A percentile compares a stretch with the other conserved stretches of the same genome.
Evolutionary conservation across 345 rosid species (phyloP).

Genomic region (Dipteronia dyeriana): DNA sequence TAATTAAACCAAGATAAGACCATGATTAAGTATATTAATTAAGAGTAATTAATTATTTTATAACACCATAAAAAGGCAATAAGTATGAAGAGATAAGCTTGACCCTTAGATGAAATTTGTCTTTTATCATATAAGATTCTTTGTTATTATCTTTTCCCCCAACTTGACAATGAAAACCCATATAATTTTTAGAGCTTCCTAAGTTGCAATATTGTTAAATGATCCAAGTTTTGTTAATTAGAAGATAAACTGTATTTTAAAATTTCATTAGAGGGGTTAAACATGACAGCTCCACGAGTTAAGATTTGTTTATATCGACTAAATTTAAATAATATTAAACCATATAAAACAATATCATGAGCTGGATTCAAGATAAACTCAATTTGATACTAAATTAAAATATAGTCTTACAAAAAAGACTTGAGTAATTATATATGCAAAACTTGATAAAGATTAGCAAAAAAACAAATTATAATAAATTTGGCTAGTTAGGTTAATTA

Average conservation of each 20-base stretch:
- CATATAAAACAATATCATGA: background rate
- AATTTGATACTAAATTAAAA: background rate
- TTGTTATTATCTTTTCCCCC: background rate
- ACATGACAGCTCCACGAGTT: background rate
- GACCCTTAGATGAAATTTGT: slow-evolving; percentile 7
- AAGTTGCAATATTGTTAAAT: background rate
- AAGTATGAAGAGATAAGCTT: slow-evolving; percentile 12
- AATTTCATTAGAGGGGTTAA: background rate
- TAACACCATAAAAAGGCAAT: background rate
- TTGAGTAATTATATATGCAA: background rate
- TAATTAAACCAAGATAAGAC: slow-evolving; percentile 17
- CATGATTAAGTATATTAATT: slow-evolving; percentile 10
- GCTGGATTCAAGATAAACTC: background rate
- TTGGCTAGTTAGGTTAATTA: too few species aligned
- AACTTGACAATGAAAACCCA: slow-evolving; percentile 6
- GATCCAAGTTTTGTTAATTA: background rate
- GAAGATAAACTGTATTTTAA: too few species aligned
- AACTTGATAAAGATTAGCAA: too few species aligned
- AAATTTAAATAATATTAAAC: background rate
- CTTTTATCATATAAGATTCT: background rate
- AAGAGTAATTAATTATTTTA: background rate
- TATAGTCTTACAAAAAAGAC: background rate
- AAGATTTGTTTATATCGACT: too few species aligned
- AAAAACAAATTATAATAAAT: too few species aligned
- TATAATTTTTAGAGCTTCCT: background rate